These are phyloP conservation scores for Linum tenue DNA, from an alignment of 345 rosid genomes.

Conservation along the genomic window DNA sequence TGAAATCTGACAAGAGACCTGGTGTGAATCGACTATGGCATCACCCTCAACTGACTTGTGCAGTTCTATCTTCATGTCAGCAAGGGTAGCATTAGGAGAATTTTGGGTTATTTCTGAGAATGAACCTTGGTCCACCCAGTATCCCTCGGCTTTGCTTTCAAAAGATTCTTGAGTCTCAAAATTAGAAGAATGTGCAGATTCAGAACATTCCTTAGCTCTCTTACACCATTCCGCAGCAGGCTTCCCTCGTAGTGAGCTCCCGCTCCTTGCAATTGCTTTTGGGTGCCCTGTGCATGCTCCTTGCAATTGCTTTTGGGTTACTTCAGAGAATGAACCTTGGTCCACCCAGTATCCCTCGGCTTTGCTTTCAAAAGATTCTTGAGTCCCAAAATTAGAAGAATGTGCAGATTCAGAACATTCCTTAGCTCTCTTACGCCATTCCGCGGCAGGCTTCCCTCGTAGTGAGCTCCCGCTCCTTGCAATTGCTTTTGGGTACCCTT, in stretches of 20 bases:
- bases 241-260: background rate
- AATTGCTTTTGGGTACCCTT: background rate
- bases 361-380: background rate
- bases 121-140: background rate
- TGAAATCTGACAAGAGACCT: background rate
- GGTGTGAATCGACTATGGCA: no score
- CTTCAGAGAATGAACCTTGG: background rate
- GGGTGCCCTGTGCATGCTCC: background rate
- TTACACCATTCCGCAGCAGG: constrained; percentile 4
- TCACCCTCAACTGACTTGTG: background rate
- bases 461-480: background rate
- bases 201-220: background rate
- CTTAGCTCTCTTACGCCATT: constrained; percentile 3
- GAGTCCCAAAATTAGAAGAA: background rate
- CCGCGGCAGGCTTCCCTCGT: background rate
- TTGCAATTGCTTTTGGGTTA: no score
- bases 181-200: background rate
- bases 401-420: background rate
- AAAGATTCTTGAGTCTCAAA: background rate
- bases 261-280: background rate
- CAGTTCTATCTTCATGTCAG: background rate
- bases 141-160: background rate
- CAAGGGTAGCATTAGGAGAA: background rate
- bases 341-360: background rate
- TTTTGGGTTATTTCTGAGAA: background rate